A percentile compares a stretch with the other conserved stretches of the same genome.
These are phyloP conservation scores for Podaxis sp. DNA, from an alignment of 768 basidiomycete genomes.

Conservation along the genomic window DNA sequence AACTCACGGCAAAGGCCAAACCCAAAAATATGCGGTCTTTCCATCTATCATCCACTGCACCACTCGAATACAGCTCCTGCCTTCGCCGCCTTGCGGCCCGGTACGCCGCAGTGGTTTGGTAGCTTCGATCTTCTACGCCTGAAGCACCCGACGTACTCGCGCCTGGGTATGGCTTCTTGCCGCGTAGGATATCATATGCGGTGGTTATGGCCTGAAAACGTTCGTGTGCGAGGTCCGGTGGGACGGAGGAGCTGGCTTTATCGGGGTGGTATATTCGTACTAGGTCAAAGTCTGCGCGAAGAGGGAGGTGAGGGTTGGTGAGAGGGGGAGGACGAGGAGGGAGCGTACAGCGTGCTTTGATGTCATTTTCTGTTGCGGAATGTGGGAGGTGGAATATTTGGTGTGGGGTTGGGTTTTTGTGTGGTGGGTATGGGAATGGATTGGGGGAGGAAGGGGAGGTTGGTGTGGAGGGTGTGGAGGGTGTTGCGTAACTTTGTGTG, in stretches of 20 bases:
- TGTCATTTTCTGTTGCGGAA: slow-evolving; percentile 45
- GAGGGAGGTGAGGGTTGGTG: not conserved
- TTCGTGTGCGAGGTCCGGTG: slow-evolving; percentile 49
- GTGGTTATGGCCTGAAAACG: slow-evolving; percentile 66
- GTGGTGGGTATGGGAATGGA: slow-evolving; percentile 47
- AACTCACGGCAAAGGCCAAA: slow-evolving; percentile 48
- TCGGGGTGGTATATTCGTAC: slow-evolving; percentile 80
- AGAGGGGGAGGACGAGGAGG: not conserved
- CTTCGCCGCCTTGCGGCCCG: slow-evolving; percentile 40
- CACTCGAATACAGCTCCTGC: slow-evolving; percentile 44
- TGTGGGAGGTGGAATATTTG: slow-evolving; percentile 60
- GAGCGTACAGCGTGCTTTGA: slow-evolving; percentile 54
- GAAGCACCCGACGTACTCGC: slow-evolving; percentile 10
- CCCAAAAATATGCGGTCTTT: slow-evolving; percentile 59
- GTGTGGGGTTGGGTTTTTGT: slow-evolving; percentile 51
- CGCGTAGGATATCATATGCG: slow-evolving; percentile 63
- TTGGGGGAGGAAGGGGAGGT: not conserved
- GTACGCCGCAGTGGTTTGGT: slow-evolving; percentile 34
- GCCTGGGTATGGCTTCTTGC: slow-evolving; percentile 29
- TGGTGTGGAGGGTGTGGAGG: not conserved
- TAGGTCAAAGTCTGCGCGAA: slow-evolving; percentile 66
- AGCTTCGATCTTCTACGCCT: slow-evolving; percentile 17
- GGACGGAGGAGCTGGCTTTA: slow-evolving; percentile 36
- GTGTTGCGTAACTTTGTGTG: not conserved
- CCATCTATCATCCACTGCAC: slow-evolving; percentile 56